These are phyloP conservation scores for Ophiostoma montium DNA, from an alignment of 2,329 filamentous ascomycete genomes.

Conservation along the genomic window DNA sequence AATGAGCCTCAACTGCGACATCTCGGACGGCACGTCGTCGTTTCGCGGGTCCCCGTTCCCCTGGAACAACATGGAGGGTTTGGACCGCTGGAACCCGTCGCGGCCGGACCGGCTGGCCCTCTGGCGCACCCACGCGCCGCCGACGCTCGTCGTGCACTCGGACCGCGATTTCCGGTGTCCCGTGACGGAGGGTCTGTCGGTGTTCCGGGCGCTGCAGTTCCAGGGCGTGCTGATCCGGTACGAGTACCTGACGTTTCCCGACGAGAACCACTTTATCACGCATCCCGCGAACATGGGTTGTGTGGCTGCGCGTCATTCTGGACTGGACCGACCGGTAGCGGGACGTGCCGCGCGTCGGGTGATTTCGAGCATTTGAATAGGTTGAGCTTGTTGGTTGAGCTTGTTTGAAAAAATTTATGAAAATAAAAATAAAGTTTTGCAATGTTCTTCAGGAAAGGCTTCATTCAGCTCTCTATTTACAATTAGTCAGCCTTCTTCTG, in stretches of 20 bases:
- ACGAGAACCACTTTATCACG: conserved; percentile 58
- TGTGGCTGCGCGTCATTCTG: conserved; percentile 55
- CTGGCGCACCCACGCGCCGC: conserved; percentile 40
- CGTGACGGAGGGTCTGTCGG: conserved; percentile 42
- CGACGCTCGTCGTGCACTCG: conserved; percentile 59
- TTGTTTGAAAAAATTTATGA: too few relatives aligned
- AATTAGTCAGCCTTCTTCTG: background rate
- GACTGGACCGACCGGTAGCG: conserved; percentile 47
- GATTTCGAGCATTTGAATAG: background rate
- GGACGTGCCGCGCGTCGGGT: background rate
- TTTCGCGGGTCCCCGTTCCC: conserved; percentile 30
- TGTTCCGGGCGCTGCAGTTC: conserved; percentile 59
- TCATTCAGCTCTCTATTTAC: too few relatives aligned
- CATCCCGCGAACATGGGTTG: conserved; percentile 53
- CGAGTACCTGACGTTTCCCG: conserved; percentile 59
- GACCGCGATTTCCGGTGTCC: conserved; percentile 49
- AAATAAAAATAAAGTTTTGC: too few relatives aligned
- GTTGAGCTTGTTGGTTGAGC: too few relatives aligned
- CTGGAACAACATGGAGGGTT: conserved; percentile 30
- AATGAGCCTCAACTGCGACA: conserved; percentile 12
- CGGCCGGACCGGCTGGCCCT: conserved; percentile 32
- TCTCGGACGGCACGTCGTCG: conserved; percentile 15
- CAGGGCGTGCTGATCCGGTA: conserved; percentile 52
- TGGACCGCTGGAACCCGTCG: conserved; percentile 37
- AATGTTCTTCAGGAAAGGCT: too few relatives aligned